A percentile compares a stretch with the other conserved stretches of the same genome.
These are phyloP conservation scores for Hymenoscyphus occultus DNA, from an alignment of 2,329 filamentous ascomycete genomes.

Conservation along the genomic window DNA sequence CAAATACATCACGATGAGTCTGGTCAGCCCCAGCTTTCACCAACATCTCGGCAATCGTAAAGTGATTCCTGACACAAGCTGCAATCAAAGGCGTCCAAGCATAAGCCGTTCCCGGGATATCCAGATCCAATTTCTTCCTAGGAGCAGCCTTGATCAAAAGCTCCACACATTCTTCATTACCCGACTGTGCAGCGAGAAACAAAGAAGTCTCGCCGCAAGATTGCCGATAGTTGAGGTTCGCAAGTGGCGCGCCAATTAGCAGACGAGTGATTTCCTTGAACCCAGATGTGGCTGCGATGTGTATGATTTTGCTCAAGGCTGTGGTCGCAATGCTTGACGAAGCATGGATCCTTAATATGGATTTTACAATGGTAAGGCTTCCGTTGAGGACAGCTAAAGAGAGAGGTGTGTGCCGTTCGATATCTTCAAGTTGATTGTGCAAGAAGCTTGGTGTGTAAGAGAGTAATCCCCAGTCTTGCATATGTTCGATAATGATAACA, in stretches of 20 bases:
- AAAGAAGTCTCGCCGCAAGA: slow-evolving; percentile 16
- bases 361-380: too few species aligned
- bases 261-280: not conserved
- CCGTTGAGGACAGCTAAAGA: too few species aligned
- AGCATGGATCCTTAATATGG: too few species aligned
- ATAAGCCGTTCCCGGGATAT: slow-evolving; percentile 7
- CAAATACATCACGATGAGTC: slow-evolving; percentile 7
- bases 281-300: not conserved
- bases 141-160: slow-evolving; percentile 1
- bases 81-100: slow-evolving; percentile 15
- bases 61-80: slow-evolving; percentile 10
- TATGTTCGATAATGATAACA: not conserved
- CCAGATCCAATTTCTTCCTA: not conserved
- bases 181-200: slow-evolving; percentile 14
- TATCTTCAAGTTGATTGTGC: not conserved
- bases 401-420: not conserved
- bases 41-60: slow-evolving; percentile 4
- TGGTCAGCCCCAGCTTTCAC: slow-evolving; percentile 8
- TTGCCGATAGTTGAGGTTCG: slow-evolving; percentile 1
- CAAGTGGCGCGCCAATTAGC: not conserved
- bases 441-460: not conserved
- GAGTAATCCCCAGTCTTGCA: not conserved
- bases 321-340: not conserved
- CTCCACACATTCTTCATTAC: slow-evolving; percentile 7
- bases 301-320: too few species aligned